Base-by-base conservation (phyloP, 129 eudicot genomes). In the Saussurea involucrata region DNA sequence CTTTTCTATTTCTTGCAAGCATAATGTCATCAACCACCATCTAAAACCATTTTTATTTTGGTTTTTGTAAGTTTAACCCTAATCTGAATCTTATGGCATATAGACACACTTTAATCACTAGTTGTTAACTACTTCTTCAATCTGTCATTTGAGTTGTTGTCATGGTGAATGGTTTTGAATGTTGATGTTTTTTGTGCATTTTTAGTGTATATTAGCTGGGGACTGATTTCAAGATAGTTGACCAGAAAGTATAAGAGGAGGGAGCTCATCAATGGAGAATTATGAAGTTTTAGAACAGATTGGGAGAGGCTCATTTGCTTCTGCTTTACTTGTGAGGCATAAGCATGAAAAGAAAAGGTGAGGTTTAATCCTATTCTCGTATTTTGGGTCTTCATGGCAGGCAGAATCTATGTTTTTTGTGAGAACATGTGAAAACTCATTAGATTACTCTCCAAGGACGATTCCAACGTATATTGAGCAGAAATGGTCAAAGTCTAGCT, bases 251-350 rank as follows among this genome's bases (percentile, higher is more conserved):
- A 13, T 36, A 61, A 29, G 24, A 36, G 71, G 28, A 12, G 31
- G 15, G 65, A 36, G 74, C 4, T 80, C 53, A 69, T 46, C 34
- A 55, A 94, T 94, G 98, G 98, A 91, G 86, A 92, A 94, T 55
- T 94, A 94, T 80, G 98, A 94, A 77, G 12, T 94, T 72, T 75
- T 94, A 63, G 98, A 87, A 83, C 96, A 94, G 87, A 89, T 94
- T 68, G 98, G 98, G 31, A 94, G 85, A 85, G 98, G 98, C 17
- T 92, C 98, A 8, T 94, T 94, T 76, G 98, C 97, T 83, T 91
- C 97, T 60, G 98, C 98, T 28, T 68, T 91, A 21, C 97, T 94
- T 77, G 98, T 94, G 72, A 80, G 86, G 84, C 97, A 94, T 78
- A 91, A 78, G 73, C 91, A 85, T 68, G 98, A 94, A 84, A 94